These are phyloP conservation scores for Neckera pumila DNA, from an alignment of 225 moss, liverwort and hornwort genomes.

Conservation along the genomic window DNA sequence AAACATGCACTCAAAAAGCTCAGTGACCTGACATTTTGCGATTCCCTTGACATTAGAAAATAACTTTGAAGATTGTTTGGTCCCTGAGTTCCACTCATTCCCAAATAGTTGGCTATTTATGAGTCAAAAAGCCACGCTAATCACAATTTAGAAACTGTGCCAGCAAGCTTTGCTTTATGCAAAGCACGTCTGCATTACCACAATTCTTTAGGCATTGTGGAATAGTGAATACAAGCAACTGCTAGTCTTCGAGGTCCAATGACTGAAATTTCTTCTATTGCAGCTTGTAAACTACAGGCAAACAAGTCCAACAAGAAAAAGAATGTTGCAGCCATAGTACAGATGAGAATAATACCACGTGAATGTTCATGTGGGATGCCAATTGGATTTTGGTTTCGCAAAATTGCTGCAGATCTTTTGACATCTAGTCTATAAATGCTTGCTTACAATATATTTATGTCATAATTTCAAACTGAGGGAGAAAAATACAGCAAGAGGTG, in stretches of 20 bases:
- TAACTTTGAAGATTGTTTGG: no score
- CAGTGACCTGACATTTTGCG: no score
- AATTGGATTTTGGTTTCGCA: neutral
- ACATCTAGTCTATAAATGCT: neutral
- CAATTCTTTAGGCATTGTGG: neutral
- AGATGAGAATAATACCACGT: neutral
- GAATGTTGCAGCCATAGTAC: neutral
- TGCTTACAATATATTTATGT: neutral
- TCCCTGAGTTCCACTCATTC: neutral
- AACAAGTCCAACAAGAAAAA: neutral
- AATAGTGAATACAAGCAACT: neutral
- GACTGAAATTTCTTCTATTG: neutral
- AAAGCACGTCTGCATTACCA: neutral
- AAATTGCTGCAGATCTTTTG: neutral
- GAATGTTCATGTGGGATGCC: neutral
- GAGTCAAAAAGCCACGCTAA: neutral
- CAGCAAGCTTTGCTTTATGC: neutral
- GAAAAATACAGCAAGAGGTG: slow-evolving; percentile 47
- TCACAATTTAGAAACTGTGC: neutral
- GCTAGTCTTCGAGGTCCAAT: neutral
- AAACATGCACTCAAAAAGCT: neutral
- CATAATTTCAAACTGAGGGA: neutral
- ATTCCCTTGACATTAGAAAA: neutral
- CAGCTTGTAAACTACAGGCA: neutral
- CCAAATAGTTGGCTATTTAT: neutral